These are phyloP conservation scores for Leucosporidium creatinivorum DNA, from an alignment of 768 basidiomycete genomes.

Conservation along the genomic window DNA sequence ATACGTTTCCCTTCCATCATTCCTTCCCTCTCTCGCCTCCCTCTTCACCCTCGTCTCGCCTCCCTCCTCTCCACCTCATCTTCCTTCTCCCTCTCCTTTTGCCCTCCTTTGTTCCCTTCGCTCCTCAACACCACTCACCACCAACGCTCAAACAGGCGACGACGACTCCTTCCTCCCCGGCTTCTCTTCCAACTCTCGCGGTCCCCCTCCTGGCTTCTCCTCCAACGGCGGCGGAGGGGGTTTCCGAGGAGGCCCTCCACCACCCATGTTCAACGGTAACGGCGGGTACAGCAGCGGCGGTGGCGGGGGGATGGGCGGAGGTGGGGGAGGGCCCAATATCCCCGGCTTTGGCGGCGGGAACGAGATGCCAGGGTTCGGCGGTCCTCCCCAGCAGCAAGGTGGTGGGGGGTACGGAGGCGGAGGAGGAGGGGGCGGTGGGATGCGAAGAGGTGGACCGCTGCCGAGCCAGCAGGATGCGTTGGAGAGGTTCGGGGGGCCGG, in stretches of 20 bases:
- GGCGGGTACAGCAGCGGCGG: background rate
- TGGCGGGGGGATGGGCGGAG: background rate
- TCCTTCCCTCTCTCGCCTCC: constrained; percentile 7
- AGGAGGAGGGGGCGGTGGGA: constrained; percentile 38
- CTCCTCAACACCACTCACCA: background rate
- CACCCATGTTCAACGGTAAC: no score
- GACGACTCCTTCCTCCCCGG: background rate
- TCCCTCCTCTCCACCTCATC: no score
- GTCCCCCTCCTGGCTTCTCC: background rate
- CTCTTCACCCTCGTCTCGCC: background rate
- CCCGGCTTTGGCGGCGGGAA: background rate
- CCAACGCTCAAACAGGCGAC: background rate
- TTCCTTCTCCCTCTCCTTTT: no score
- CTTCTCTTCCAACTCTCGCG: background rate
- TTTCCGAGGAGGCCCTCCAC: no score
- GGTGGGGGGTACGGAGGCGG: background rate
- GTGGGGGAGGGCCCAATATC: background rate
- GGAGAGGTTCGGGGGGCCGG: constrained; percentile 18
- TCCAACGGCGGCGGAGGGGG: background rate
- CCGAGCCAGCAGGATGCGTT: constrained; percentile 54
- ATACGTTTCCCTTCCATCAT: constrained; percentile 10
- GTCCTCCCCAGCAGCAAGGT: background rate
- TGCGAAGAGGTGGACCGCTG: constrained; percentile 42
- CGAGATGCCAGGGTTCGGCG: background rate
- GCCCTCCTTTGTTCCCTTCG: background rate